phyloP scores from a whole-genome alignment of 768 basidiomycete species.

The Megacollybia marginata region DNA sequence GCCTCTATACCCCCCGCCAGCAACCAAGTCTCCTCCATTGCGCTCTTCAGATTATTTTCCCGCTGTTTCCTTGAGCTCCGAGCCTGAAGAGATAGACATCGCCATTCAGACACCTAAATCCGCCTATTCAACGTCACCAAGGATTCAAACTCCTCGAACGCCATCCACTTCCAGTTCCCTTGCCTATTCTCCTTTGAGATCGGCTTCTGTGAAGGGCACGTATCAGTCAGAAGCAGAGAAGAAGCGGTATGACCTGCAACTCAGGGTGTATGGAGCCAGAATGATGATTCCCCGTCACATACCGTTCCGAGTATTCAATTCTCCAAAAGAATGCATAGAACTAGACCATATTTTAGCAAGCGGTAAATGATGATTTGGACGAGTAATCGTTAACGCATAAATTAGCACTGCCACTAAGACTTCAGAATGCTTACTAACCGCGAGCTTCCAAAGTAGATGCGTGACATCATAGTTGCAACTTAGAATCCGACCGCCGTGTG shows the following conservation, averaged over 20 bases:
- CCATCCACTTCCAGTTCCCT: background rate
- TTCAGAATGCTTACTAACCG: too few relatives aligned
- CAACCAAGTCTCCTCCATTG: background rate
- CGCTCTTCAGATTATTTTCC: constrained; percentile 13
- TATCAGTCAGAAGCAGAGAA: constrained; percentile 42
- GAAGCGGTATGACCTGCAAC: constrained; percentile 52
- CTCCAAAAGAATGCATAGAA: constrained; percentile 66
- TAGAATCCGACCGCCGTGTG: too few relatives aligned
- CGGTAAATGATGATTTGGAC: too few relatives aligned
- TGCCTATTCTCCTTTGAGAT: background rate
- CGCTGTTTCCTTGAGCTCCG: constrained; percentile 10
- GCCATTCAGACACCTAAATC: background rate
- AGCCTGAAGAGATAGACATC: constrained; percentile 14
- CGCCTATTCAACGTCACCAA: background rate
- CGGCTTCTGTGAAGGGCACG: constrained; percentile 1
- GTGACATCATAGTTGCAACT: too few relatives aligned
- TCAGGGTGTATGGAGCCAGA: constrained; percentile 56
- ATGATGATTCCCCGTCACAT: constrained; percentile 50
- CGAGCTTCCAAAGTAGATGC: too few relatives aligned
- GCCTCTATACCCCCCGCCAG: background rate
- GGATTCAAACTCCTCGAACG: background rate
- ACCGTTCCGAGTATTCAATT: constrained; percentile 56
- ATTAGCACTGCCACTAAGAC: too few relatives aligned
- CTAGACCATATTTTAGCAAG: background rate
- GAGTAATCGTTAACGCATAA: too few relatives aligned